Conservation (phyloP, 1,284 basidiomycete species). For the Fistulinella cinereoalba region DNA sequence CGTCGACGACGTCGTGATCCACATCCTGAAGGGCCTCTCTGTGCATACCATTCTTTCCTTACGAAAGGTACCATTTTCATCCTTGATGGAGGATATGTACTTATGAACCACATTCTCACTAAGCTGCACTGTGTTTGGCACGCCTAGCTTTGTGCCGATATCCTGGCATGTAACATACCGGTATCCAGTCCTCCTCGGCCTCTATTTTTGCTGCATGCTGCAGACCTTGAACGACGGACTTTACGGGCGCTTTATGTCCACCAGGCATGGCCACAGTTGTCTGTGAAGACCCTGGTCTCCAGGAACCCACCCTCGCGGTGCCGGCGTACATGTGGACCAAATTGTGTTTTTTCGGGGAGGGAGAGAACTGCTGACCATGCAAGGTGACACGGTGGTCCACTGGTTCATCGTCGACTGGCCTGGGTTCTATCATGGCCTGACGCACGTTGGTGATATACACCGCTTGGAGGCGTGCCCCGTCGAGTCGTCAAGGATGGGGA, state of each 20-base stretch:
- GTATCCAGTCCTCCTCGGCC: conserved; percentile 15
- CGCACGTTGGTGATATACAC: conserved; percentile 21
- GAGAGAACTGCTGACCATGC: conserved; percentile 28
- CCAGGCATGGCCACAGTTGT: conserved; percentile 20
- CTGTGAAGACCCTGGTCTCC: conserved; percentile 11
- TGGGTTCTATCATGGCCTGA: conserved; percentile 13
- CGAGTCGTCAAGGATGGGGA: conserved; percentile 21
- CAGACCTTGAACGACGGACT: conserved; percentile 28
- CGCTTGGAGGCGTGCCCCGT: conserved; percentile 17
- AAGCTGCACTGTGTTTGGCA: conserved; percentile 25
- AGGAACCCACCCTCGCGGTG: too few relatives aligned
- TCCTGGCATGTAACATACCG: conserved; percentile 23
- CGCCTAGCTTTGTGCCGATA: conserved; percentile 19
- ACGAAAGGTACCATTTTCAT: conserved; percentile 15
- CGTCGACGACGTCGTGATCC: conserved; percentile 26
- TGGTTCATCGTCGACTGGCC: conserved; percentile 22
- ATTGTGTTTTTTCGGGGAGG: conserved; percentile 28
- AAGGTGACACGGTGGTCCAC: conserved; percentile 22
- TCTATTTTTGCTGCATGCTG: conserved; percentile 14
- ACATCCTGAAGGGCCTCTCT: conserved; percentile 15
- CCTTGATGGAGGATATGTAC: conserved; percentile 14
- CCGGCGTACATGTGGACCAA: conserved; percentile 23
- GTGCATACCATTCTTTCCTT: conserved; percentile 17
- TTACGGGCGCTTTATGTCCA: conserved; percentile 27
- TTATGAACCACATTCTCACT: conserved; percentile 27